Evolutionary conservation across 2,329 filamentous ascomycete genomes (phyloP).

Genomic region (Penicillium concentricum): DNA sequence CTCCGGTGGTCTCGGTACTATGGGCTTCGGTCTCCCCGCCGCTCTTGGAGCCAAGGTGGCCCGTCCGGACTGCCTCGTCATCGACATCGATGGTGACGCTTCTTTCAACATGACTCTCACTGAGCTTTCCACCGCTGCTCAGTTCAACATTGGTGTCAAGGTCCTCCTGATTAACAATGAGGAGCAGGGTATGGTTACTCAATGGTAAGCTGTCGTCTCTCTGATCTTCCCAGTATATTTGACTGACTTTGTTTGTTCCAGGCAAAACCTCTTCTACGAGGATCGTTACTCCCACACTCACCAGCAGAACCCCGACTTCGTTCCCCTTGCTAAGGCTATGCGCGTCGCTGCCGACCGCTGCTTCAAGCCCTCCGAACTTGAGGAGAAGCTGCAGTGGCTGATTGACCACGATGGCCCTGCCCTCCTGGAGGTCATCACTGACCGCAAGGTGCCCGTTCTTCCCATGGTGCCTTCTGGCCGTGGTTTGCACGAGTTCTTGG

Average conservation of each 20-base stretch:
- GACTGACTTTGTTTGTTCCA: background rate
- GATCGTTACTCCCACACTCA: constrained; percentile 90
- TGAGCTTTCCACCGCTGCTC: constrained; percentile 85
- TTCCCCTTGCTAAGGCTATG: constrained; percentile 91
- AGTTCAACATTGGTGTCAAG: constrained; percentile 97
- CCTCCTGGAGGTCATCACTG: constrained; percentile 85
- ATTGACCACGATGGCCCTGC: constrained; percentile 88
- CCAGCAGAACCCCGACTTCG: constrained; percentile 93
- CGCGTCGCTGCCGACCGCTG: constrained; percentile 72
- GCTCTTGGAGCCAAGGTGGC: constrained; percentile 95
- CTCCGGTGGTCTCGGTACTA: constrained; percentile 90
- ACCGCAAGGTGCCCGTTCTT: constrained; percentile 77
- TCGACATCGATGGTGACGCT: constrained; percentile 97
- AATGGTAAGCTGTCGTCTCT: constrained; percentile 55
- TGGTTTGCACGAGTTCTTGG: constrained; percentile 87
- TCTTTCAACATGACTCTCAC: constrained; percentile 99
- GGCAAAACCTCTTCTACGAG: constrained; percentile 94
- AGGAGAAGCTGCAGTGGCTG: constrained; percentile 80
- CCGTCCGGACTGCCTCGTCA: constrained; percentile 75
- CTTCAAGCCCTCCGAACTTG: constrained; percentile 72
- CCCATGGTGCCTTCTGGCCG: constrained; percentile 93
- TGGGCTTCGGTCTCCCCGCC: constrained; percentile 92
- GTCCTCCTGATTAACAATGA: constrained; percentile 94
- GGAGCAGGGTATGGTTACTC: constrained; percentile 97
- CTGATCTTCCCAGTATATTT: background rate